Conservation (phyloP, 2,329 filamentous ascomycete species). For the Colletotrichum echinochloae region DNA sequence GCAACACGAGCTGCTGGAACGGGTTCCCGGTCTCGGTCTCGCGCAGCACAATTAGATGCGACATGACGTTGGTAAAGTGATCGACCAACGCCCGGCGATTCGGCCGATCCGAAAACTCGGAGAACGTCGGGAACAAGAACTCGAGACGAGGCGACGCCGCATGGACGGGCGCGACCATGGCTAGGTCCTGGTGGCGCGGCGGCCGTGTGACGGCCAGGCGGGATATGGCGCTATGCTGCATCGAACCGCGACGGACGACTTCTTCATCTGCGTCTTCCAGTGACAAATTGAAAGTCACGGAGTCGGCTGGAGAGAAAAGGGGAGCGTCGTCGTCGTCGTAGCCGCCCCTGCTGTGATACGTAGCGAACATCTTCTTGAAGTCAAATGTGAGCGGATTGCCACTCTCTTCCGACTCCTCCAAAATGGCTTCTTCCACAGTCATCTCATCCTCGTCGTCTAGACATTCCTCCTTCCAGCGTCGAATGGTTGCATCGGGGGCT, state of each 20-base stretch:
- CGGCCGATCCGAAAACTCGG: slow-evolving; percentile 66
- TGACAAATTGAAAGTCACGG: slow-evolving; percentile 49
- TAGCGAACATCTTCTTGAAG: slow-evolving; percentile 32
- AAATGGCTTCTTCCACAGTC: slow-evolving; percentile 29
- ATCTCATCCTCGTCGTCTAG: slow-evolving; percentile 29
- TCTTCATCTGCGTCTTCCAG: slow-evolving; percentile 44
- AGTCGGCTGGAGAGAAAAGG: slow-evolving; percentile 49
- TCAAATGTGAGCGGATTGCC: slow-evolving; percentile 29
- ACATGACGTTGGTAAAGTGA: slow-evolving; percentile 73
- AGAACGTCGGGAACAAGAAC: slow-evolving; percentile 64
- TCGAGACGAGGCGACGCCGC: slow-evolving; percentile 59
- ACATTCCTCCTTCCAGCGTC: slow-evolving; percentile 33
- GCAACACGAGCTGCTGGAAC: slow-evolving; percentile 72
- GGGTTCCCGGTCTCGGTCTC: slow-evolving; percentile 70
- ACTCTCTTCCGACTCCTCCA: slow-evolving; percentile 29
- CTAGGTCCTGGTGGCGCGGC: slow-evolving; percentile 39
- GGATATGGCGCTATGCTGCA: slow-evolving; percentile 41
- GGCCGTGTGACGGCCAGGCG: slow-evolving; percentile 38
- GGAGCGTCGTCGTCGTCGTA: slow-evolving; percentile 24
- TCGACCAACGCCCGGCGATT: slow-evolving; percentile 69
- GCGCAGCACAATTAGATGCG: slow-evolving; percentile 73
- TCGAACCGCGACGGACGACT: slow-evolving; percentile 41
- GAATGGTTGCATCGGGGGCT: slow-evolving; percentile 26
- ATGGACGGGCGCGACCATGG: slow-evolving; percentile 52
- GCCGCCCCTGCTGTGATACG: slow-evolving; percentile 25